Conservation (phyloP, 371 early-diverging fungal genomes). For the Mortierella sp. region DNA sequence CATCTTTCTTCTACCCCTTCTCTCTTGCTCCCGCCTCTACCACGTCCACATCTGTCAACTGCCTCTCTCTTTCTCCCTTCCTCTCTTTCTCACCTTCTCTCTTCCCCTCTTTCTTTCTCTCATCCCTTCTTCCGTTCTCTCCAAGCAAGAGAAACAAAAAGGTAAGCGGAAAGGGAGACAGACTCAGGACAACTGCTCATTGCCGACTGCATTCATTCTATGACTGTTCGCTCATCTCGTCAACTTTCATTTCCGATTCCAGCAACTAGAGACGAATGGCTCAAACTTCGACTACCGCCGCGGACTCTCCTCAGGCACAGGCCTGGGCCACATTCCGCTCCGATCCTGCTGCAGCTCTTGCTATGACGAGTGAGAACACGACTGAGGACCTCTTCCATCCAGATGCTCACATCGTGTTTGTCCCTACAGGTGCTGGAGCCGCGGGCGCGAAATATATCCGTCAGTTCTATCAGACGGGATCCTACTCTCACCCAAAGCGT, state of each 20-base stretch:
- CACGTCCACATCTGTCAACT: neutral
- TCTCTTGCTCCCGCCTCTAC: neutral
- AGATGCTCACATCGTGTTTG: slow-evolving; percentile 43
- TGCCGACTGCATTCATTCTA: too few species aligned
- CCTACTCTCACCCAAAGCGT: slow-evolving; percentile 34
- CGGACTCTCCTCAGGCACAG: slow-evolving; percentile 8
- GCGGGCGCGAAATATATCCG: slow-evolving; percentile 24
- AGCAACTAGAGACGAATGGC: too few species aligned
- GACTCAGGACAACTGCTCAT: too few species aligned
- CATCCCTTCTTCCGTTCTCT: too few species aligned
- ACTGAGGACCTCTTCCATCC: slow-evolving; percentile 23
- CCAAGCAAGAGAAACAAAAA: too few species aligned
- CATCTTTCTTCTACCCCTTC: neutral
- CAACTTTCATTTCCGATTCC: too few species aligned
- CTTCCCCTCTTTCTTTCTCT: neutral
- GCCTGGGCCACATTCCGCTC: slow-evolving; percentile 44
- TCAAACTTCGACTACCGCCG: neutral
- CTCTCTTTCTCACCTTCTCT: neutral
- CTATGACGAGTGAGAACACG: neutral
- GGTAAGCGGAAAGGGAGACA: too few species aligned
- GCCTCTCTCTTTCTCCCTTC: neutral
- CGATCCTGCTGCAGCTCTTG: slow-evolving; percentile 10
- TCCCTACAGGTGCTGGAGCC: slow-evolving; percentile 47
- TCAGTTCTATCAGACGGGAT: slow-evolving; percentile 35
- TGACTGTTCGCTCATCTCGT: too few species aligned